A percentile compares a stretch with the other conserved stretches of the same genome.
These are phyloP conservation scores for Aspergillus ostianus DNA, from an alignment of 495 filamentous ascomycete species.

Conservation along the genomic window DNA sequence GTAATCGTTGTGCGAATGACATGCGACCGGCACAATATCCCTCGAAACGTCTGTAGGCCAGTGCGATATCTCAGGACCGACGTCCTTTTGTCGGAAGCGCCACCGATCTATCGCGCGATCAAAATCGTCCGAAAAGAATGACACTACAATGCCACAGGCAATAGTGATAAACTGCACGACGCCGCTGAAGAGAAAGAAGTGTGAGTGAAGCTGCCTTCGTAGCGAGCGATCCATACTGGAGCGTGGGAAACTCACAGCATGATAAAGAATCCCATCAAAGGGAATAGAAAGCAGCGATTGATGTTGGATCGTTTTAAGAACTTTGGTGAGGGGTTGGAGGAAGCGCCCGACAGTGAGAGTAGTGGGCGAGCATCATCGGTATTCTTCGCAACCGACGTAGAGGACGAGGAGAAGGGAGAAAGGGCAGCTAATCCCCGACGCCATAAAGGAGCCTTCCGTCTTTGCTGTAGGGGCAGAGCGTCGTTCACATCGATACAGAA, in stretches of 20 bases:
- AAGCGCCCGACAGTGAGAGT: slow-evolving; percentile 11
- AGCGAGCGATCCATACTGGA: neutral
- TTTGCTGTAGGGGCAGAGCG: neutral
- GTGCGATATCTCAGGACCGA: slow-evolving; percentile 47
- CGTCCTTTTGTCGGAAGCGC: slow-evolving; percentile 43
- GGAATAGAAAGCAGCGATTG: slow-evolving; percentile 21
- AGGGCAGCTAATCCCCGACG: slow-evolving; percentile 12
- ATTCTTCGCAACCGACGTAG: slow-evolving; percentile 6
- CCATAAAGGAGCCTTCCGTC: slow-evolving; percentile 9
- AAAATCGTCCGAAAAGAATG: slow-evolving; percentile 58
- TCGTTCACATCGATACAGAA: neutral
- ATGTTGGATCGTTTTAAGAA: slow-evolving; percentile 9
- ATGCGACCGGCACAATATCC: slow-evolving; percentile 65
- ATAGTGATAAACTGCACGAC: slow-evolving; percentile 50
- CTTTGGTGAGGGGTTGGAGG: neutral
- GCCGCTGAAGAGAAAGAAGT: slow-evolving; percentile 32
- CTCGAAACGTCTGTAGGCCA: slow-evolving; percentile 78
- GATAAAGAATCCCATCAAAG: slow-evolving; percentile 29
- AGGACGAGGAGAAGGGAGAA: slow-evolving; percentile 19
- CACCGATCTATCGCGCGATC: slow-evolving; percentile 46
- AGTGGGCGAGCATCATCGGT: slow-evolving; percentile 23
- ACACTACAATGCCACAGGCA: slow-evolving; percentile 47
- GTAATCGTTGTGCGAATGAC: slow-evolving; percentile 87
- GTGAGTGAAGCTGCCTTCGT: neutral
- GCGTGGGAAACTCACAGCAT: slow-evolving; percentile 36